A percentile compares a stretch with the other conserved stretches of the same genome.
Conservation (phyloP, 148 eudicot species). For the Arctostaphylos glauca region DNA sequence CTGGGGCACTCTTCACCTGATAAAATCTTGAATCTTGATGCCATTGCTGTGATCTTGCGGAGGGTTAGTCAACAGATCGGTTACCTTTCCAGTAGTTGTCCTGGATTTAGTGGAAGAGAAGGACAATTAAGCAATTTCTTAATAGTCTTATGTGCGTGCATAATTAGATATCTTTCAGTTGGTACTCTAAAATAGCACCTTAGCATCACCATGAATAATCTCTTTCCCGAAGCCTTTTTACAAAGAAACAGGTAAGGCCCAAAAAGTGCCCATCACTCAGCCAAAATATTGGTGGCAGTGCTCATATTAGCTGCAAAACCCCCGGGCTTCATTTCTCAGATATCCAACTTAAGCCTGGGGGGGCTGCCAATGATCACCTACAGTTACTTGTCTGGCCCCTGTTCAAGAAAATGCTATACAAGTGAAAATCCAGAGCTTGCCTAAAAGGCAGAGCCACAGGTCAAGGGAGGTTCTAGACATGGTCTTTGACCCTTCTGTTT, state of each 20-base stretch:
- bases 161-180: neutral
- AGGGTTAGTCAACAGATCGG: neutral
- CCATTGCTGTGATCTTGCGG: neutral
- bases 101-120: neutral
- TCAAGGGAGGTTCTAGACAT: neutral
- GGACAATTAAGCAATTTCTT: neutral
- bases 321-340: neutral
- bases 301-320: neutral
- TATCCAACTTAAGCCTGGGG: neutral
- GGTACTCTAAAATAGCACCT: neutral
- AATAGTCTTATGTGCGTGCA: neutral
- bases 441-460: neutral
- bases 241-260: neutral
- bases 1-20: neutral
- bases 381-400: neutral
- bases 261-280: neutral
- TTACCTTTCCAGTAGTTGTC: neutral
- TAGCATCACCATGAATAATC: neutral
- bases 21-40: neutral
- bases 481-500: neutral
- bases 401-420: neutral
- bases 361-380: neutral
- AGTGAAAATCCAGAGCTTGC: neutral
- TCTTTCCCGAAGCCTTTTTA: neutral
- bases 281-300: neutral